These are phyloP conservation scores for Aureobasidium musti DNA, from an alignment of 2,329 filamentous ascomycete species.

Conservation along the genomic window DNA sequence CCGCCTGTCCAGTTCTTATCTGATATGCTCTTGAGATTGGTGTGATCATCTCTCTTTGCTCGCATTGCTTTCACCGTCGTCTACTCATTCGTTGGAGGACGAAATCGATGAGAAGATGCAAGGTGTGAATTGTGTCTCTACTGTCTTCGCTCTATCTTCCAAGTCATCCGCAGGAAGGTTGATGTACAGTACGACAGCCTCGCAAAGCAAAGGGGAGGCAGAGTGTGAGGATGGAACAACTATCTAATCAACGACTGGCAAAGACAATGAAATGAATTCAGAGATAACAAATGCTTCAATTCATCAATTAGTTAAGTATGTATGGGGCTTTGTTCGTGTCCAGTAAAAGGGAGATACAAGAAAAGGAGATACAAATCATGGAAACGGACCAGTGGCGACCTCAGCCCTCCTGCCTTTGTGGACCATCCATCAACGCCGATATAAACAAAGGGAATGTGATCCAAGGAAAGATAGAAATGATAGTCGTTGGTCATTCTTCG, in stretches of 20 bases:
- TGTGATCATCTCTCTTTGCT: background rate
- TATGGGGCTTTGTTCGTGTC: background rate
- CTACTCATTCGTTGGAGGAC: too few relatives aligned
- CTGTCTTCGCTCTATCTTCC: too few relatives aligned
- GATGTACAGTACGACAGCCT: too few relatives aligned
- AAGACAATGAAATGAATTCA: background rate
- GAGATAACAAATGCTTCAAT: background rate
- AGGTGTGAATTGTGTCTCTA: too few relatives aligned
- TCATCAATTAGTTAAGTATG: background rate
- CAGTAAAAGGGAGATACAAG: background rate
- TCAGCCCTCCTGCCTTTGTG: background rate
- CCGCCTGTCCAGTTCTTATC: background rate
- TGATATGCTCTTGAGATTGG: background rate
- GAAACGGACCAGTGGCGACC: background rate
- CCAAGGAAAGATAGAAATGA: background rate
- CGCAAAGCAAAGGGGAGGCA: too few relatives aligned
- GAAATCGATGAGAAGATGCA: too few relatives aligned
- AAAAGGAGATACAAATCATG: constrained; percentile 7
- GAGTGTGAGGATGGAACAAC: too few relatives aligned
- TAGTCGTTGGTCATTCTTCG: background rate
- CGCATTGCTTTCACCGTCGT: background rate
- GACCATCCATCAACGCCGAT: background rate
- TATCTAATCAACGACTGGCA: background rate
- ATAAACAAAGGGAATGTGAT: background rate
- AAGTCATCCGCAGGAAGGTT: too few relatives aligned